These are phyloP conservation scores for Peniophora sp. DNA, from an alignment of 1,284 basidiomycete genomes.

Conservation along the genomic window DNA sequence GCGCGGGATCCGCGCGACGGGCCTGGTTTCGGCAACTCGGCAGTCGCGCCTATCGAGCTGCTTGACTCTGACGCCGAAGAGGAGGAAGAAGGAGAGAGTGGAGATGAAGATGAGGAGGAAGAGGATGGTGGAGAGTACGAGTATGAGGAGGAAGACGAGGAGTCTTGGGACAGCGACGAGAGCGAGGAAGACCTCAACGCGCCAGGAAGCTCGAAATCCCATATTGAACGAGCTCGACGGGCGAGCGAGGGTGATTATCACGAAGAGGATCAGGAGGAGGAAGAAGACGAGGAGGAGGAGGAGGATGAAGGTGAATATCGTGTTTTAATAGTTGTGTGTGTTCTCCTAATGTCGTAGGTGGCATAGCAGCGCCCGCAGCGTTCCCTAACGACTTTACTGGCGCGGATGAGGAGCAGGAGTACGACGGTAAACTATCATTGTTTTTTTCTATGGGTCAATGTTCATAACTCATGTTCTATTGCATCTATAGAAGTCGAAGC, in stretches of 20 bases:
- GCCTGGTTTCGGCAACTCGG: slow-evolving; percentile 36
- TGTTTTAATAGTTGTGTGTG: too few species aligned
- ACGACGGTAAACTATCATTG: too few species aligned
- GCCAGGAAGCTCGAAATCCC: not conserved
- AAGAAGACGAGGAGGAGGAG: slow-evolving; percentile 11
- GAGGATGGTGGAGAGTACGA: slow-evolving; percentile 1
- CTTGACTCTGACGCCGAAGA: slow-evolving; percentile 6
- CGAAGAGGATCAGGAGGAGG: slow-evolving; percentile 3
- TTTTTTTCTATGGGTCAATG: too few species aligned
- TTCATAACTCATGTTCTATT: too few species aligned
- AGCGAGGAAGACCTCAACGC: not conserved
- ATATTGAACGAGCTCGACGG: slow-evolving; percentile 5
- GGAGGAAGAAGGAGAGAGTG: slow-evolving; percentile 12
- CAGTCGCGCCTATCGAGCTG: slow-evolving; percentile 41
- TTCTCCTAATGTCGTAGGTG: too few species aligned
- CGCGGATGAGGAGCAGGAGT: not conserved
- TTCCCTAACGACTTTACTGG: too few species aligned
- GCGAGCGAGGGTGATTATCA: slow-evolving; percentile 9
- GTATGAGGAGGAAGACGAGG: not conserved
- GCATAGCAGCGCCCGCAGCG: too few species aligned
- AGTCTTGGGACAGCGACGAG: not conserved
- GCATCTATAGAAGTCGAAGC: too few species aligned
- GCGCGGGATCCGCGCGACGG: slow-evolving; percentile 51
- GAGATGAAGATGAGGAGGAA: slow-evolving; percentile 11
- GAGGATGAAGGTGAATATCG: slow-evolving; percentile 11